phyloP scores from a whole-genome alignment of 768 basidiomycete genomes.

The Termitomyces sp. region DNA sequence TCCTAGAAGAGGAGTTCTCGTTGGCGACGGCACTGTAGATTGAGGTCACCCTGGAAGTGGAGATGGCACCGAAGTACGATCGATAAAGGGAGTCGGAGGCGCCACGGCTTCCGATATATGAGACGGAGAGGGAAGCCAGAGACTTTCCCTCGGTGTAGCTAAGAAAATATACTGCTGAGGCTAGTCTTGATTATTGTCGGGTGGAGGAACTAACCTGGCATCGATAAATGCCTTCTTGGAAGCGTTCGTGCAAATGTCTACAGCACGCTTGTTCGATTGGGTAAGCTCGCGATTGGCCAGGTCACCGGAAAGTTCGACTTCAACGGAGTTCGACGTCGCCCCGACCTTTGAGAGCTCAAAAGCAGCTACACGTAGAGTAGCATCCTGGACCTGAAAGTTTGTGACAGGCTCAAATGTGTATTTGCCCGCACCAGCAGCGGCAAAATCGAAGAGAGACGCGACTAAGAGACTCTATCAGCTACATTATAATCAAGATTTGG shows the following conservation, averaged over 20 bases:
- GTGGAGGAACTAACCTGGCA: constrained; percentile 22
- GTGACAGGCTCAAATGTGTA: constrained; percentile 36
- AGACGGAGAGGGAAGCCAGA: constrained; percentile 27
- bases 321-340: constrained; percentile 21
- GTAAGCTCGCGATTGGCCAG: constrained; percentile 27
- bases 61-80: constrained; percentile 33
- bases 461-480: constrained; percentile 19
- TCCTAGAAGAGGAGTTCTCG: constrained; percentile 35
- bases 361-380: constrained; percentile 13
- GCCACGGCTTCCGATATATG: constrained; percentile 32
- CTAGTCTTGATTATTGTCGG: background rate
- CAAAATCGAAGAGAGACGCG: constrained; percentile 38
- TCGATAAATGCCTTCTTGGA: constrained; percentile 34
- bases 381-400: constrained; percentile 29
- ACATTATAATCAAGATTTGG: background rate
- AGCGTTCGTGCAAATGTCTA: constrained; percentile 30
- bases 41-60: constrained; percentile 29
- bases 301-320: constrained; percentile 31
- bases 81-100: constrained; percentile 31
- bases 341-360: constrained; percentile 20
- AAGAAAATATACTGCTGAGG: background rate
- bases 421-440: constrained; percentile 30
- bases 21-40: constrained; percentile 33
- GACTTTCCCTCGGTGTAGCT: constrained; percentile 37
- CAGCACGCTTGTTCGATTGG: constrained; percentile 31